Evolutionary conservation across 345 rosid species (phyloP), one percentile per base, ranked within the genome.

Genomic region (Euphorbia pulcherrima): DNA sequence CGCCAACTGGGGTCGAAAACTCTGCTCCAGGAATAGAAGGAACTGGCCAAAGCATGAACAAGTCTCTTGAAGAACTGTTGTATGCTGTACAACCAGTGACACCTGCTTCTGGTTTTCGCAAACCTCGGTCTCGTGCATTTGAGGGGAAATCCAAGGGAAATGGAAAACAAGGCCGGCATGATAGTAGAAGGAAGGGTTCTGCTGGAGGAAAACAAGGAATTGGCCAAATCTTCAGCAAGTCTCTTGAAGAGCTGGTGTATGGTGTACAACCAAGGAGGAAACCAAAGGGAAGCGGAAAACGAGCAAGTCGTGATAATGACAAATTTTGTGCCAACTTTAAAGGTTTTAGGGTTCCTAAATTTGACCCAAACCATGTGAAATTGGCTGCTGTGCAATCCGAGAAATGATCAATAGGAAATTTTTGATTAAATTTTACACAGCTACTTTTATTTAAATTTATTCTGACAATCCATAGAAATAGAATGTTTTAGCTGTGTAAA

Each of bases 1-100:
- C 85, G 55, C 79, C 79, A 50, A 72, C 74, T 46, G 89, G 78
- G 70, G 76, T 81, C 33, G 72, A 77, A 48, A 73, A 77, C 62
- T 27, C 78, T 0, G 60, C 58, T 64, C 60, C 69, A 3, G 70
- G 18, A 24, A 74, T 13, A 24, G 74, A 47, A 16, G 71, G 46
- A 48, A 51, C 1, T 8, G 24, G 23, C 65, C 62, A 68, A 28
- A 53, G 51, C 21, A 56, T 60, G 33, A 73, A 39, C 29, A 68
- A 62, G 60, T 84, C 77, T 58, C 77, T 72, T 50, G 57, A 27
- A 54, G 77, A 79, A 10, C 74, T 70, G 27, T 61, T 70, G 65
- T n/a, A n/a, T n/a, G n/a, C n/a, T n/a, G n/a, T n/a, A n/a, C n/a
- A n/a, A 50, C 13, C 29, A 61, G 21, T n/a, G 37, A 26, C 30